Conservation (phyloP, 1,139 yeast species). For the Pichia sp. region DNA sequence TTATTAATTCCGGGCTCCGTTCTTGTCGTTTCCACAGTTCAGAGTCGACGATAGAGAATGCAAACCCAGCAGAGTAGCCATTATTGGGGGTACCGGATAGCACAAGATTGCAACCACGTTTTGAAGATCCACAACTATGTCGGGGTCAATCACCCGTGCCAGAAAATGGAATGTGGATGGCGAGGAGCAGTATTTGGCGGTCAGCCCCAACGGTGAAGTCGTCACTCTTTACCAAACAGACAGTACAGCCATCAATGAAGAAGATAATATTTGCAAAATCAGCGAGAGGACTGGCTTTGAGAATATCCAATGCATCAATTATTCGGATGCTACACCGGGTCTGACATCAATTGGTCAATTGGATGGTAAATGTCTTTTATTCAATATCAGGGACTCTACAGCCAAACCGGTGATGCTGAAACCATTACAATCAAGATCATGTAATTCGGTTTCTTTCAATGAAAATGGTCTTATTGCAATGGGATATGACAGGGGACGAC, state of each 20-base stretch:
- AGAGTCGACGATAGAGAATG: too few relatives aligned
- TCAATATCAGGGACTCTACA: slow-evolving; percentile 44
- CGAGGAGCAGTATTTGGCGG: slow-evolving; percentile 37
- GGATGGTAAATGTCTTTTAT: slow-evolving; percentile 59
- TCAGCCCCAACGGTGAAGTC: slow-evolving; percentile 65
- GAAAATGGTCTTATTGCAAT: slow-evolving; percentile 60
- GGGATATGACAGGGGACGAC: slow-evolving; percentile 75
- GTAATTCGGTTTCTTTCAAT: slow-evolving; percentile 69
- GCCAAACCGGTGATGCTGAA: slow-evolving; percentile 39
- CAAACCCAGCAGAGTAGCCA: too few relatives aligned
- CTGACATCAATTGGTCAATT: slow-evolving; percentile 67
- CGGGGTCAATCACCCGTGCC: slow-evolving; percentile 25
- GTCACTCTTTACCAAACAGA: slow-evolving; percentile 51
- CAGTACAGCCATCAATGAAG: slow-evolving; percentile 23
- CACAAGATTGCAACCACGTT: too few relatives aligned
- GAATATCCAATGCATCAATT: slow-evolving; percentile 64
- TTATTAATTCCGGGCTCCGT: too few relatives aligned
- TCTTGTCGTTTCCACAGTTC: too few relatives aligned
- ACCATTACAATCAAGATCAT: slow-evolving; percentile 66
- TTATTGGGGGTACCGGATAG: too few relatives aligned
- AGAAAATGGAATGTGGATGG: slow-evolving; percentile 21
- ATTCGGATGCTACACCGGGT: slow-evolving; percentile 51
- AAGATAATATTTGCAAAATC: slow-evolving; percentile 39
- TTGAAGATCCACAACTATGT: too few relatives aligned
- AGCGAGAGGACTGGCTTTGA: slow-evolving; percentile 59